Conservation (phyloP, 2,329 filamentous ascomycete species). For the Fusarium concolor region DNA sequence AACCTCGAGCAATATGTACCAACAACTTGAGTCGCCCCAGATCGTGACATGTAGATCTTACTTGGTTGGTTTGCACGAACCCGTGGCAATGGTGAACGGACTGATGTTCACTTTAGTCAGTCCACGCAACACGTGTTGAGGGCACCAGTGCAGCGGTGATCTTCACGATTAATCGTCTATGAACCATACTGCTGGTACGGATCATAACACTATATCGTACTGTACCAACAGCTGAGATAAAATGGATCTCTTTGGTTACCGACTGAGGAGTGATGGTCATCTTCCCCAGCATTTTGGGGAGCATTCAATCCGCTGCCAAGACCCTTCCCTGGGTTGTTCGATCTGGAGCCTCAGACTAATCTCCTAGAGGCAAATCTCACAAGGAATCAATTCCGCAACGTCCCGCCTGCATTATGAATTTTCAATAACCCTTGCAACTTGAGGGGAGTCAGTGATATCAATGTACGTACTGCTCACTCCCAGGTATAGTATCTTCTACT, state of each 20-base stretch:
- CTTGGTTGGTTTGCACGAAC: slow-evolving; percentile 33
- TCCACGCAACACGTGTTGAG: slow-evolving; percentile 37
- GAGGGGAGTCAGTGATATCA: slow-evolving; percentile 25
- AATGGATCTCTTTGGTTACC: slow-evolving; percentile 13
- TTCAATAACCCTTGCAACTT: neutral
- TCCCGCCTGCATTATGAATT: slow-evolving; percentile 1
- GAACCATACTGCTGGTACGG: slow-evolving; percentile 33
- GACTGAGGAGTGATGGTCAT: slow-evolving; percentile 16
- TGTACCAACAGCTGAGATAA: slow-evolving; percentile 16
- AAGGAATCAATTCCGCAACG: slow-evolving; percentile 26
- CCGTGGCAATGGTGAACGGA: slow-evolving; percentile 28
- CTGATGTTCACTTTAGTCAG: slow-evolving; percentile 11
- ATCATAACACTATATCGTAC: slow-evolving; percentile 7
- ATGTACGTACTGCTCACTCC: neutral
- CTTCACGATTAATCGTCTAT: slow-evolving; percentile 31
- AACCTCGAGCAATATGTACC: slow-evolving; percentile 9
- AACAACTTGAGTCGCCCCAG: slow-evolving; percentile 17
- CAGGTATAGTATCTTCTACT: neutral
- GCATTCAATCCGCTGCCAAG: slow-evolving; percentile 24
- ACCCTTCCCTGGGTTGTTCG: slow-evolving; percentile 12
- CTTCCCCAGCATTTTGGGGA: slow-evolving; percentile 27
- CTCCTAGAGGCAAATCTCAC: neutral
- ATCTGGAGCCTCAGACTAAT: slow-evolving; percentile 11
- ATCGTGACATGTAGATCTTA: slow-evolving; percentile 32
- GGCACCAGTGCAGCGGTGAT: slow-evolving; percentile 28